phyloP scores from a whole-genome alignment of 257 asterid species.

The Misopates orontium region DNA sequence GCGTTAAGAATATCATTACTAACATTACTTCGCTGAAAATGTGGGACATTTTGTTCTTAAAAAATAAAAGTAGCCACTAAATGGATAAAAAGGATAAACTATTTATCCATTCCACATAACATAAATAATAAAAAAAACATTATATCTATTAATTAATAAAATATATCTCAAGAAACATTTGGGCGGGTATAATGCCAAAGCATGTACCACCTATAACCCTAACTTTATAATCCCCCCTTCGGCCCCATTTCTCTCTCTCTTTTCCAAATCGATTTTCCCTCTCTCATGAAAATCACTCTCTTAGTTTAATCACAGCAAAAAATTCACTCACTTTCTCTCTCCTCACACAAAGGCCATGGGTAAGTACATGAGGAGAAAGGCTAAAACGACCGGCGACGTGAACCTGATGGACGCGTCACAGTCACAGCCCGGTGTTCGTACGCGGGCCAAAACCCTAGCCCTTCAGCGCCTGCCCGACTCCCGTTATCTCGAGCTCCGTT shows the following conservation, averaged over 20 bases:
- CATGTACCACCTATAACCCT: no score
- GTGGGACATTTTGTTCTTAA: no score
- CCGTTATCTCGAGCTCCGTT: constrained; percentile 59
- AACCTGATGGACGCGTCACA: constrained; percentile 32
- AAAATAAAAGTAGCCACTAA: no score
- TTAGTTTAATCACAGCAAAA: no score
- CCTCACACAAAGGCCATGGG: constrained; percentile 2
- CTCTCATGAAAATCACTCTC: neutral
- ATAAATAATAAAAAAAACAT: no score
- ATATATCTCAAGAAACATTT: no score
- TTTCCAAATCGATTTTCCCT: neutral
- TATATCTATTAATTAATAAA: no score
- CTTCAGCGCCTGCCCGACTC: constrained; percentile 53
- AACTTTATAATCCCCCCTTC: constrained; percentile 16
- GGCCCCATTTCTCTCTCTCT: neutral
- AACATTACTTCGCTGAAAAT: no score
- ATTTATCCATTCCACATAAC: no score
- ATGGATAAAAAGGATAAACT: no score
- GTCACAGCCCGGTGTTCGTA: constrained; percentile 67
- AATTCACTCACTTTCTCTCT: neutral
- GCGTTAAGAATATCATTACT: no score
- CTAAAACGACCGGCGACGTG: neutral
- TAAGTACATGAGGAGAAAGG: constrained; percentile 18
- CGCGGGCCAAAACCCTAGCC: constrained; percentile 85
- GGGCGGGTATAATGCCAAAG: no score